A percentile compares a stretch with the other conserved stretches of the same genome.
phyloP scores from a whole-genome alignment of 805 yeast genomes.

The Wickerhamiella lipophila region DNA sequence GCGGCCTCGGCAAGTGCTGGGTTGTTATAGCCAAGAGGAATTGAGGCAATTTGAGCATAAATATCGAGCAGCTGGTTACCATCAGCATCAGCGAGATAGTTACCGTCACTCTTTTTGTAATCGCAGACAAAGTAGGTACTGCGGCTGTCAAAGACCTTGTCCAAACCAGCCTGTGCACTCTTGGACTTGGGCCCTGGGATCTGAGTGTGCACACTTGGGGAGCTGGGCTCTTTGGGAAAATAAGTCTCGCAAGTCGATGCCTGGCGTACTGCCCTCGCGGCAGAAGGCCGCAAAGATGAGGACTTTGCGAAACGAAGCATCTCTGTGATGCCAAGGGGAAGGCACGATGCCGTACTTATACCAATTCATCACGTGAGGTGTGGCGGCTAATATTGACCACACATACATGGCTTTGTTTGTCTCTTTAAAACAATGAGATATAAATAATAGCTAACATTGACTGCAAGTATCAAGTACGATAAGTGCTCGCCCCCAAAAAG shows the following conservation, averaged over 20 bases:
- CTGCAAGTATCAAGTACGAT: neutral
- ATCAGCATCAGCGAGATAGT: conserved; percentile 69
- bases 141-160: conserved; percentile 53
- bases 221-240: conserved; percentile 71
- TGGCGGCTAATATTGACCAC: neutral
- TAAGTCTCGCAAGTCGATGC: conserved; percentile 22
- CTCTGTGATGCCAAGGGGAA: neutral
- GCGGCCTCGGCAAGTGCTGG: conserved; percentile 62
- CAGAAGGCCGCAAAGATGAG: neutral
- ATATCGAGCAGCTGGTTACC: conserved; percentile 65
- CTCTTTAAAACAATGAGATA: too few relatives aligned
- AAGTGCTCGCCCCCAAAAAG: too few relatives aligned
- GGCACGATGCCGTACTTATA: neutral
- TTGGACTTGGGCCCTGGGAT: conserved; percentile 70
- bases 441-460: neutral
- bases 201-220: conserved; percentile 48
- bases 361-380: neutral
- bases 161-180: conserved; percentile 41
- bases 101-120: conserved; percentile 61
- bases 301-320: conserved; percentile 5
- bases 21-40: conserved; percentile 76
- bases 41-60: conserved; percentile 76
- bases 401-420: neutral
- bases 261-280: neutral
- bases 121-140: conserved; percentile 67